These are phyloP conservation scores for Fusarium sp. DNA, from an alignment of 2,329 filamentous ascomycete species.

Conservation along the genomic window DNA sequence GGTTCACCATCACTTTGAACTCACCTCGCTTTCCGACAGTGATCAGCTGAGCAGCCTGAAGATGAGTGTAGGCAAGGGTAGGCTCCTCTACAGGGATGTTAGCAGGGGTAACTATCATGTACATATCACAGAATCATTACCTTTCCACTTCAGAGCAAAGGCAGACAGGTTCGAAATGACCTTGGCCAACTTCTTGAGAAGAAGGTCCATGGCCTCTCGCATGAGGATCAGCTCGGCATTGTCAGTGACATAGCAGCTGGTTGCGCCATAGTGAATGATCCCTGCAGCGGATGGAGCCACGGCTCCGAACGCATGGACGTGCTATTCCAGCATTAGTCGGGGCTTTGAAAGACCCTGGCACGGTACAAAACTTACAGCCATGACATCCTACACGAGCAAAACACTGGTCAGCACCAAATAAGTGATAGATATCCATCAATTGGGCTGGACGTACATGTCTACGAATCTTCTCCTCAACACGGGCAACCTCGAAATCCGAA, in stretches of 20 bases:
- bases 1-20: not conserved
- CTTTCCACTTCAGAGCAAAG: slow-evolving; percentile 15
- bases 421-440: not conserved
- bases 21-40: not conserved
- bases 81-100: not conserved
- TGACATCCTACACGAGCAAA: slow-evolving; percentile 3
- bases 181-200: slow-evolving; percentile 17
- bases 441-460: slow-evolving; percentile 10
- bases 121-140: not conserved
- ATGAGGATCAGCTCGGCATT: slow-evolving; percentile 16
- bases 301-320: slow-evolving; percentile 12
- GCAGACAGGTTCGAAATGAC: slow-evolving; percentile 5
- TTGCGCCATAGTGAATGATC: slow-evolving; percentile 12
- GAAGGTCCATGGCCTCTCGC: slow-evolving; percentile 3
- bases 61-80: slow-evolving; percentile 8
- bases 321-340: not conserved
- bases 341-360: not conserved
- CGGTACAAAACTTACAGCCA: not conserved
- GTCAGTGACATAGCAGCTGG: slow-evolving; percentile 10
- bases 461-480: slow-evolving; percentile 31
- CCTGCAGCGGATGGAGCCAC: slow-evolving; percentile 12
- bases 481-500: slow-evolving; percentile 32
- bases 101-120: not conserved
- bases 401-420: not conserved
- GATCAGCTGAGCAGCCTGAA: slow-evolving; percentile 13